Percentiles rank a stretch among this genome's conserved stretches.
Conservation (phyloP, 345 rosid genomes). For the Durio zibethinus region DNA sequence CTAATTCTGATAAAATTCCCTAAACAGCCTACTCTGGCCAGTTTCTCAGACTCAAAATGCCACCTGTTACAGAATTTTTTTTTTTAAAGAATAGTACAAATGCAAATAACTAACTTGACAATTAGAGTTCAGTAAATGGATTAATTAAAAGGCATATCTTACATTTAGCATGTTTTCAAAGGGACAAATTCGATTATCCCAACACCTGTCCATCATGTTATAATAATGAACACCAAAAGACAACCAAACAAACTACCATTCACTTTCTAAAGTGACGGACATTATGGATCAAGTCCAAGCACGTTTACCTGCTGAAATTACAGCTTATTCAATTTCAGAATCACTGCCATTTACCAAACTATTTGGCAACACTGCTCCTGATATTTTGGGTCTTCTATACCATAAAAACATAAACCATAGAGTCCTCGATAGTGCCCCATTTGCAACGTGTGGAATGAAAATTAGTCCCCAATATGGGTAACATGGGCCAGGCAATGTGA, state of each 20-base stretch:
- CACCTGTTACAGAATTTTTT: too few relatives aligned
- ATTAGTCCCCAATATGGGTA: constrained; percentile 89
- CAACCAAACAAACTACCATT: background rate
- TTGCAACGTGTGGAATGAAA: constrained; percentile 74
- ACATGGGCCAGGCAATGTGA: constrained; percentile 81
- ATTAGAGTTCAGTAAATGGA: background rate
- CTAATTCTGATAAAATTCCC: background rate
- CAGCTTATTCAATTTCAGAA: constrained; percentile 17
- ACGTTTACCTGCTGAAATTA: constrained; percentile 21
- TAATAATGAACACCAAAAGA: background rate
- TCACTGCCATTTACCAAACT: constrained; percentile 6
- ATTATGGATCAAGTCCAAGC: background rate
- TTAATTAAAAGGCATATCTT: background rate
- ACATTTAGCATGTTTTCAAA: background rate
- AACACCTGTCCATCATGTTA: background rate
- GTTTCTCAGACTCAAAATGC: background rate
- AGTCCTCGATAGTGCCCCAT: constrained; percentile 67
- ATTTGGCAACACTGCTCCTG: constrained; percentile 15
- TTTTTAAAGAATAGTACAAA: background rate
- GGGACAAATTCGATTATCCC: background rate
- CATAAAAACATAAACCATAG: constrained; percentile 57
- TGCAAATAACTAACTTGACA: background rate
- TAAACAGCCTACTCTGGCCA: background rate
- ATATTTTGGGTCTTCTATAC: constrained; percentile 47
- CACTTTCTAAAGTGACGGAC: background rate